phyloP scores from a whole-genome alignment of 371 early-diverging fungal genomes.

The Circinella minor region DNA sequence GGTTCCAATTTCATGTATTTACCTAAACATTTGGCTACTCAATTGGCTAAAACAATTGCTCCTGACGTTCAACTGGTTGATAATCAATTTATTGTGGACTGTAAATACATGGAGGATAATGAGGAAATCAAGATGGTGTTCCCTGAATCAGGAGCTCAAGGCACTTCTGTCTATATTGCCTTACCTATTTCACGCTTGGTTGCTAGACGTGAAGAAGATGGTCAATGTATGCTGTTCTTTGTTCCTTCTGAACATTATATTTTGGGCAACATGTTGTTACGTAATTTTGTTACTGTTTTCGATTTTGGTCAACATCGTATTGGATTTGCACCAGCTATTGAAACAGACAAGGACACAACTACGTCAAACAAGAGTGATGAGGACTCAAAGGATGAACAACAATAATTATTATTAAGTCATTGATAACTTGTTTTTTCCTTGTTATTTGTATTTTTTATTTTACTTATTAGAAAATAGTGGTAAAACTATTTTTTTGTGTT shows the following conservation, averaged over 20 bases:
- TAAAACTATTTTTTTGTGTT: neutral
- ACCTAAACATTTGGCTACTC: conserved; percentile 28
- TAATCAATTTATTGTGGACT: conserved; percentile 30
- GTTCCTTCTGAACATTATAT: conserved; percentile 31
- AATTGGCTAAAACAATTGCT: conserved; percentile 29
- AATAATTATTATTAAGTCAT: neutral
- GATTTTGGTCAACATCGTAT: conserved; percentile 47
- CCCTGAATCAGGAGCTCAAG: conserved; percentile 11
- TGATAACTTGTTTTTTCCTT: neutral
- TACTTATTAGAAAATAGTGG: neutral
- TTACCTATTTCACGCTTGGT: conserved; percentile 24
- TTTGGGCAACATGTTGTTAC: conserved; percentile 47
- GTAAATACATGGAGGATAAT: conserved; percentile 18
- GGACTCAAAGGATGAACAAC: neutral
- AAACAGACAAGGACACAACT: neutral
- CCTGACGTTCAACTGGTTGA: conserved; percentile 12
- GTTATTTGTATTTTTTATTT: neutral
- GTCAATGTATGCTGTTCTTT: conserved; percentile 35
- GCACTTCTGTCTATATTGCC: conserved; percentile 18
- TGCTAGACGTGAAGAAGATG: conserved; percentile 11
- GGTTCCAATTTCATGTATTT: conserved; percentile 53
- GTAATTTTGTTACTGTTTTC: conserved; percentile 43
- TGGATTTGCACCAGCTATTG: conserved; percentile 42
- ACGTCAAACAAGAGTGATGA: neutral
- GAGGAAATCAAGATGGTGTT: conserved; percentile 28